Evolutionary conservation across 2,329 filamentous ascomycete species (phyloP), one percentile per base, ranked within the genome.

Genomic region (Phaeophleospora eucalypticola): DNA sequence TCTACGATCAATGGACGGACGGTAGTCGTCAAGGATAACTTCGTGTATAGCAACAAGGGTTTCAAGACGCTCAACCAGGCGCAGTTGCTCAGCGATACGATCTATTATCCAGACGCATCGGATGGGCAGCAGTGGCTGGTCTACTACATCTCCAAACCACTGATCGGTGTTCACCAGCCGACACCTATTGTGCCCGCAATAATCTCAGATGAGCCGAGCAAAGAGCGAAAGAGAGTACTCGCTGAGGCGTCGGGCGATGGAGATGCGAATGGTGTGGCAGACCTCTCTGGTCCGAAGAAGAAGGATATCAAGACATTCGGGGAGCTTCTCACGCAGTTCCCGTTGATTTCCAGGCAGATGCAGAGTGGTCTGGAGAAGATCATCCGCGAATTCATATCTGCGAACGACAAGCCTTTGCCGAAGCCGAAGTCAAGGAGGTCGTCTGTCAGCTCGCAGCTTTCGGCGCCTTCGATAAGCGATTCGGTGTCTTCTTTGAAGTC

Each of bases 11-110:
- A 98, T 69, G 89, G 90, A 29, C 82, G 89, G 61, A 96, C 87
- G 39, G 84, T 98, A 49, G 87, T 98, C 36, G 83, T 98, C 56
- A 97, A 97, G 69, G 93, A 98, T 69, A 82, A 85, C 19, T 86
- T 86, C 58, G 80, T 97, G 34, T 98, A 94, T 70, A 96, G 86
- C 67, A 97, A 97, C 65, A 98, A 98, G 77, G 93, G 90, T 89
- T 98, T 97, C 78, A 95, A 93, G 71, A 82, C 82, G 27, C 75
- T 96, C 52, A 89, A 88, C 54, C 93, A 97, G 65, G 88, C 90
- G 24, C 89, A 93, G 64, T 74, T 97, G 27, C 74, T 96, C 47
- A 80, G 80, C 63, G 94, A 98, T 68, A 76, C 80, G 32, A 79
- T 95, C 33, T 97, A 89, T 79, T 95, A 94, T 62, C 84, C 89